Evolutionary conservation across 805 yeast genomes (phyloP).

Genomic region (Candida easanensis): DNA sequence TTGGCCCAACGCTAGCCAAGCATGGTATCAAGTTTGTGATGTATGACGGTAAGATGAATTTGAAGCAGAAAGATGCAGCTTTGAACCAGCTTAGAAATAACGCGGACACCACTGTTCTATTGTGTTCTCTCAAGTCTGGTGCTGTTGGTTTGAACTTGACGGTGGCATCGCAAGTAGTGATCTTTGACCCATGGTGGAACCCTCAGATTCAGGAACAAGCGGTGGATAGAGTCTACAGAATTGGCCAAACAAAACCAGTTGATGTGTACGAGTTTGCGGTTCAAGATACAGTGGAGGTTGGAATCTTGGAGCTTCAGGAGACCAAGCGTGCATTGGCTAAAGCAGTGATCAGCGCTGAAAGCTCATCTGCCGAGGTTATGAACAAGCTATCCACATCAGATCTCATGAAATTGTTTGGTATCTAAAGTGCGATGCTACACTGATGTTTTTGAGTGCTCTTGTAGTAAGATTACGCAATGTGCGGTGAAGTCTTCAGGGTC

Average conservation of each 20-base stretch:
- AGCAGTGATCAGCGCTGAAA: slow-evolving; percentile 64
- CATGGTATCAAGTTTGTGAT: slow-evolving; percentile 31
- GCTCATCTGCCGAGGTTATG: slow-evolving; percentile 58
- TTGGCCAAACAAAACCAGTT: slow-evolving; percentile 77
- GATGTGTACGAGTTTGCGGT: slow-evolving; percentile 74
- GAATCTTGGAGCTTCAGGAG: slow-evolving; percentile 83
- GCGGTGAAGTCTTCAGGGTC: no score
- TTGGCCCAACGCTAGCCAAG: slow-evolving; percentile 29
- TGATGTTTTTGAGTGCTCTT: no score
- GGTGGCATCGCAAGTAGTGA: slow-evolving; percentile 73
- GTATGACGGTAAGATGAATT: slow-evolving; percentile 36
- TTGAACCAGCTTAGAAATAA: slow-evolving; percentile 31
- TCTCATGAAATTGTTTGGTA: slow-evolving; percentile 17
- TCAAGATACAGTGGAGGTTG: slow-evolving; percentile 74
- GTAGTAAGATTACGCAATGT: no score
- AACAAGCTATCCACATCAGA: slow-evolving; percentile 41
- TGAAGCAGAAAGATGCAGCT: slow-evolving; percentile 29
- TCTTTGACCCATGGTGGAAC: slow-evolving; percentile 98
- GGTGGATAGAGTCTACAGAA: slow-evolving; percentile 85
- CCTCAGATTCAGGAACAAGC: slow-evolving; percentile 90
- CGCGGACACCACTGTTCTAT: slow-evolving; percentile 38
- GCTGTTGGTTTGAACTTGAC: slow-evolving; percentile 90
- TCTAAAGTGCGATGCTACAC: not conserved
- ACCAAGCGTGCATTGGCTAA: slow-evolving; percentile 71
- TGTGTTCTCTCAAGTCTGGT: slow-evolving; percentile 83